Percentiles rank a stretch among this genome's conserved stretches.
Conservation (phyloP, 305 asterid species). For the Solanum hybrid region DNA sequence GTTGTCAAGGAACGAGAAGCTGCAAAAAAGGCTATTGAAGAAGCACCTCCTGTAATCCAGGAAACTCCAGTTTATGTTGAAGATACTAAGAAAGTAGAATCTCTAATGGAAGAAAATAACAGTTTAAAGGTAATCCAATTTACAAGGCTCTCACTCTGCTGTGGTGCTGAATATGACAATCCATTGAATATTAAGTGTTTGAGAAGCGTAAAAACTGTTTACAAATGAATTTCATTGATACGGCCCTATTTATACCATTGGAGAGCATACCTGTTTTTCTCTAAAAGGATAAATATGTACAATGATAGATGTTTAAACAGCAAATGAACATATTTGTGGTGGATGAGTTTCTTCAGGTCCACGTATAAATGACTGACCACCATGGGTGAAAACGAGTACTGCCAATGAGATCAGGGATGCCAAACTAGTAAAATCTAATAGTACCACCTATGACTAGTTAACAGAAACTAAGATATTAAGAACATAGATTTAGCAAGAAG, state of each 20-base stretch:
- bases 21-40: constrained; percentile 86
- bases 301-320: neutral
- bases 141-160: neutral
- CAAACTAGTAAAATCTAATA: neutral
- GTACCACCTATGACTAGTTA: neutral
- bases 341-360: neutral
- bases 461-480: neutral
- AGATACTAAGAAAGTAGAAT: constrained; percentile 74
- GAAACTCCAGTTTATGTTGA: constrained; percentile 83
- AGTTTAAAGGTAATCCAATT: constrained; percentile 51
- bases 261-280: neutral
- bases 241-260: neutral
- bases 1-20: constrained; percentile 75
- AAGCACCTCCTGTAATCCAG: constrained; percentile 89
- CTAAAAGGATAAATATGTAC: neutral
- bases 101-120: constrained; percentile 60
- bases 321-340: neutral
- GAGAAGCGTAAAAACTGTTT: neutral
- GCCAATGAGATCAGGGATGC: neutral
- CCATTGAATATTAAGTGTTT: neutral
- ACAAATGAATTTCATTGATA: neutral
- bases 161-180: neutral
- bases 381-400: neutral
- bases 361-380: neutral
- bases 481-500: neutral